These are phyloP conservation scores for Ormosia semicastrata DNA, from an alignment of 306 rosid genomes.

Conservation along the genomic window DNA sequence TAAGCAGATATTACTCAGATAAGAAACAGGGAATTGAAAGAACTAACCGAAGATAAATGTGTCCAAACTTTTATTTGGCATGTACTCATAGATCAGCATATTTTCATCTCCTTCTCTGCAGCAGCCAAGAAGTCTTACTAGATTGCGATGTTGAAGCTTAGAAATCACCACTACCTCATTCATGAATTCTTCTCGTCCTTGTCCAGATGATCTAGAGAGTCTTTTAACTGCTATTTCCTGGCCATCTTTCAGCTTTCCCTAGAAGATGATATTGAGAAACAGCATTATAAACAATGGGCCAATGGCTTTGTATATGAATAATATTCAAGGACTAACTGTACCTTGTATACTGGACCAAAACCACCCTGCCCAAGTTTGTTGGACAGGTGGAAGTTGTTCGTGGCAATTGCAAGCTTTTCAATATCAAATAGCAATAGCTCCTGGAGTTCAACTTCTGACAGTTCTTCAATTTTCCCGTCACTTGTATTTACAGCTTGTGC, in stretches of 20 bases:
- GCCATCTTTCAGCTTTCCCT: constrained; percentile 15
- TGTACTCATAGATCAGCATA: constrained; percentile 39
- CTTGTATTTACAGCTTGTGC: neutral
- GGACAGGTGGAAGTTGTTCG: neutral
- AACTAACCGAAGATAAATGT: constrained; percentile 31
- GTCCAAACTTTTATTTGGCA: constrained; percentile 42
- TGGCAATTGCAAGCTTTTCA: neutral
- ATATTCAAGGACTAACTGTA: neutral
- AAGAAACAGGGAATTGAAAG: neutral
- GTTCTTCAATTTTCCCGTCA: neutral
- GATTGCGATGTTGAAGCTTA: constrained; percentile 40
- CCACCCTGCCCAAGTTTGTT: neutral
- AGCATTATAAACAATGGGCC: neutral
- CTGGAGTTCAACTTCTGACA: neutral
- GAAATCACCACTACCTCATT: constrained; percentile 23
- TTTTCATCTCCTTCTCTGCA: constrained; percentile 38
- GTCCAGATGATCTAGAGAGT: constrained; percentile 24
- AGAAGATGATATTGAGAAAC: neutral
- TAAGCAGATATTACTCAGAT: neutral
- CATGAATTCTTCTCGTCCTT: constrained; percentile 33
- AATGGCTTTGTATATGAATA: neutral
- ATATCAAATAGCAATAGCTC: neutral
- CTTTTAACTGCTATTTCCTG: constrained; percentile 28
- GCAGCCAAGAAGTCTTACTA: constrained; percentile 34
- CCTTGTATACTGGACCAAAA: neutral